phyloP scores from a whole-genome alignment of 805 yeast genomes.

The Starmerella geochares region DNA sequence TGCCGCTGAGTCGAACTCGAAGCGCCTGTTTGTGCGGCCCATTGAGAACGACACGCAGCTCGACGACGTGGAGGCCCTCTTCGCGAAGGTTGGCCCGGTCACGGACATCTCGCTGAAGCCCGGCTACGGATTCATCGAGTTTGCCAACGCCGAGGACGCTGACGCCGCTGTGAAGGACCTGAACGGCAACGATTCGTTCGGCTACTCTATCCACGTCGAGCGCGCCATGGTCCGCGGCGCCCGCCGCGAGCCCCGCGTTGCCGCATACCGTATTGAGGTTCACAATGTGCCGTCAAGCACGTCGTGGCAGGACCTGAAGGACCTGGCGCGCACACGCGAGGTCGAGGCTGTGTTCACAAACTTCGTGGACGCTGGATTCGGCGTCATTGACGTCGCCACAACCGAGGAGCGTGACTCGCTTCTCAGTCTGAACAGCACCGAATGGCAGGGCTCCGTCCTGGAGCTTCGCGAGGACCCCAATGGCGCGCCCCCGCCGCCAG shows the following conservation, averaged over 20 bases:
- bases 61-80: slow-evolving; percentile 42
- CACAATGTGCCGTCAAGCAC: slow-evolving; percentile 16
- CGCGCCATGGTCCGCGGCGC: slow-evolving; percentile 30
- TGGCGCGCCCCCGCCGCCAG: slow-evolving; percentile 35
- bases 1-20: slow-evolving; percentile 9
- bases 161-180: slow-evolving; percentile 49
- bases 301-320: slow-evolving; percentile 52
- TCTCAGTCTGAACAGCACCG: slow-evolving; percentile 68
- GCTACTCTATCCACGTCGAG: slow-evolving; percentile 31
- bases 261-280: slow-evolving; percentile 25
- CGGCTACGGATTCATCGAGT: slow-evolving; percentile 63
- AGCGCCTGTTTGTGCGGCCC: slow-evolving; percentile 27
- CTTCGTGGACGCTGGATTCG: slow-evolving; percentile 31
- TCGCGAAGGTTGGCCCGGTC: slow-evolving; percentile 43
- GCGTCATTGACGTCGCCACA: slow-evolving; percentile 81
- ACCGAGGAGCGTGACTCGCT: slow-evolving; percentile 85
- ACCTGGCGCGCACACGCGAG: slow-evolving; percentile 53
- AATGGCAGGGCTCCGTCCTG: slow-evolving; percentile 56
- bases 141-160: slow-evolving; percentile 47
- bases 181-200: slow-evolving; percentile 34
- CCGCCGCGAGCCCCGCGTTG: slow-evolving; percentile 21
- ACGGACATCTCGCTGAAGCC: slow-evolving; percentile 47
- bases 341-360: slow-evolving; percentile 34
- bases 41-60: slow-evolving; percentile 21
- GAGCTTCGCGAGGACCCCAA: slow-evolving; percentile 61